Base-by-base conservation (phyloP, 208 protist species). In the Zelonia costaricensis region DNA sequence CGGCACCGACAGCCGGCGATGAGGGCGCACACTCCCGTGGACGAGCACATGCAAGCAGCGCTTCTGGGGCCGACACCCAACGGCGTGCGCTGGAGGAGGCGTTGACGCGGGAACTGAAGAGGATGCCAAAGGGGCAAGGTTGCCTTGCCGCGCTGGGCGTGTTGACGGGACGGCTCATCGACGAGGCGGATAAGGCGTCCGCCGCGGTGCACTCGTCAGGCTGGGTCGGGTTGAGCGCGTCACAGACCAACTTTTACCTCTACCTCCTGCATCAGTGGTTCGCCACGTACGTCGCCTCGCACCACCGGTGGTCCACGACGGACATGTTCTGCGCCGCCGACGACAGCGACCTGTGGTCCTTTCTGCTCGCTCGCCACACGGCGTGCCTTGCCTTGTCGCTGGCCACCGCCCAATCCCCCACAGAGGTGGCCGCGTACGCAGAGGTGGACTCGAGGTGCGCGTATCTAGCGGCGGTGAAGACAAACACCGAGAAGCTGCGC, bases 351-450 rank as follows among this genome's bases (percentile, higher is more conserved):
- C 49, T 92, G n/a, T 91, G 84, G 77, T 31, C 20, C 6, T 93
- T 95, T 80, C 52, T 92, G n/a, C 40, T 93, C 7, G 66, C 80
- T 18, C 80, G 86, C 1, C 86, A 93, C 59, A 47, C 64, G 4
- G 77, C 80, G n/a, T 69, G 92, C 2, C 74, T 95, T 2, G 72
- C 60, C 20, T 84, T 63, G 67, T 65, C 69, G 8, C 49, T 92
- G 43, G 16, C 49, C 20, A 45, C 63, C 12, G 48, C 35, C 7
- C 31, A 48, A 10, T 6, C 33, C 5, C 1, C 22, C 23, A 16
- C 15, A n/a, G 12, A 44, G 38, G 20, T 40, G 2, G 40, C 35
- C 27, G 51, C 20, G 27, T 46, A 47, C 3, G 18, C 16, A 13
- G 22, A 48, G 27, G 16, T 22, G 2, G 42, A 53, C 0, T 2